A percentile compares a stretch with the other conserved stretches of the same genome.
phyloP scores from a whole-genome alignment of 2,329 filamentous ascomycete genomes.

The Westerdykella ornata region DNA sequence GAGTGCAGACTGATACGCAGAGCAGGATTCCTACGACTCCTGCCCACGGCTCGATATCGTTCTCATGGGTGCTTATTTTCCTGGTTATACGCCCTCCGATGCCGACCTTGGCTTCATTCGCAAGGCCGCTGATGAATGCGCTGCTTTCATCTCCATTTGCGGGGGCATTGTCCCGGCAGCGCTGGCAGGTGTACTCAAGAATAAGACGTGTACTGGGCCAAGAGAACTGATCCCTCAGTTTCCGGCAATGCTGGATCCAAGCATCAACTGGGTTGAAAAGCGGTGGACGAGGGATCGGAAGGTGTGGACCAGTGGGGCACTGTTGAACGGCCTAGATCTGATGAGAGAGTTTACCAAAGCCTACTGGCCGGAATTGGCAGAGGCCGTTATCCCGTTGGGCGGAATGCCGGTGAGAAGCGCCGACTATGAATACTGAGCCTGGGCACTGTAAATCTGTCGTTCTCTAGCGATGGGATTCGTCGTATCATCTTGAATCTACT shows the following conservation, averaged over 20 bases:
- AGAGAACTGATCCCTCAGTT: conserved; percentile 18
- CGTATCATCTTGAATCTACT: conserved; percentile 20
- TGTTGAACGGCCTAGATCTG: conserved; percentile 32
- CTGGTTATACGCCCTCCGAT: conserved; percentile 24
- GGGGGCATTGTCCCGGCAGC: conserved; percentile 32
- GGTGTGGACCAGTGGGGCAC: conserved; percentile 29
- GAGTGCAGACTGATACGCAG: not conserved
- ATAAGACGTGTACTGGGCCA: conserved; percentile 38
- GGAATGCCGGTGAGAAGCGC: conserved; percentile 6
- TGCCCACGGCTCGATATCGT: conserved; percentile 41
- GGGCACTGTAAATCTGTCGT: not conserved
- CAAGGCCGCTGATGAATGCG: conserved; percentile 30
- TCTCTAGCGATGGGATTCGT: not conserved
- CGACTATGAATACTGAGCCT: conserved; percentile 2
- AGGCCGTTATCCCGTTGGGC: conserved; percentile 1
- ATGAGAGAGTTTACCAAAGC: conserved; percentile 24
- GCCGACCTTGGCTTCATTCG: conserved; percentile 36
- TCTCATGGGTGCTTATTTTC: conserved; percentile 37
- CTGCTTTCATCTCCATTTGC: conserved; percentile 40
- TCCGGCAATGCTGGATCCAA: conserved; percentile 12
- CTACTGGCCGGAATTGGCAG: conserved; percentile 14
- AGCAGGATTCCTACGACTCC: conserved; percentile 37
- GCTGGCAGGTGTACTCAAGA: conserved; percentile 34
- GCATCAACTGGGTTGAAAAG: conserved; percentile 35
- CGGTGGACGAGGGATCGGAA: conserved; percentile 27